Evolutionary conservation across 768 basidiomycete genomes (phyloP).

Genomic region (Termitomyces sp.): DNA sequence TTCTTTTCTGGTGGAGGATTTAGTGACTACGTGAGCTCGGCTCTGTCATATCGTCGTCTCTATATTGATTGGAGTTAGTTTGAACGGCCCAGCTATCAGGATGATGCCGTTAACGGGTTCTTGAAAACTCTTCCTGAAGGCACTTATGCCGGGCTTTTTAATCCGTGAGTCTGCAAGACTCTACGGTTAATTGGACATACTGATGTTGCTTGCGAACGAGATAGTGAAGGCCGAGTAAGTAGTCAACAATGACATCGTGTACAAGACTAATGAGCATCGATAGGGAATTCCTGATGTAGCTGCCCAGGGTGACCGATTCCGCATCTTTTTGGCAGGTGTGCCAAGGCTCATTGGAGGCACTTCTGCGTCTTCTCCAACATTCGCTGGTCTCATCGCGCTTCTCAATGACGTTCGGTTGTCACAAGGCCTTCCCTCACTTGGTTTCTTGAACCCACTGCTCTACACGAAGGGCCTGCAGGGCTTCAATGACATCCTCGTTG

Average conservation of each 20-base stretch:
- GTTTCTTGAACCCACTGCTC: constrained; percentile 61
- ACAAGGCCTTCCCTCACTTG: constrained; percentile 38
- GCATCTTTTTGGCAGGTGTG: constrained; percentile 36
- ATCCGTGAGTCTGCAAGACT: constrained; percentile 34
- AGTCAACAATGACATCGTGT: neutral
- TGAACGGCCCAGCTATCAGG: constrained; percentile 32
- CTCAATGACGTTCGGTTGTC: constrained; percentile 53
- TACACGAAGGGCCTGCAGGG: constrained; percentile 35
- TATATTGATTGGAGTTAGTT: constrained; percentile 12
- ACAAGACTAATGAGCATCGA: neutral
- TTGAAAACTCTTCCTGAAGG: constrained; percentile 30
- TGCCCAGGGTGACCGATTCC: constrained; percentile 46
- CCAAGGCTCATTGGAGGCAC: constrained; percentile 45
- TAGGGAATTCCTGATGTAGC: constrained; percentile 62
- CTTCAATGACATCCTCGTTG: constrained; percentile 53
- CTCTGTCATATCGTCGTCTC: neutral
- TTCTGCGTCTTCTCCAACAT: constrained; percentile 55
- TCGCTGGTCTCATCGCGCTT: constrained; percentile 55
- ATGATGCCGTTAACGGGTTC: constrained; percentile 30
- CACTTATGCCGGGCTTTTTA: constrained; percentile 48
- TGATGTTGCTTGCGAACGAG: neutral
- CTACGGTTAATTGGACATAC: neutral
- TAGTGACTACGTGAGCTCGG: constrained; percentile 48
- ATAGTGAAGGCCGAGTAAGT: constrained; percentile 45
- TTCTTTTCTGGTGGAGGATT: constrained; percentile 72